phyloP scores from a whole-genome alignment of 805 yeast species.

The Komagataella kurtzmanii region DNA sequence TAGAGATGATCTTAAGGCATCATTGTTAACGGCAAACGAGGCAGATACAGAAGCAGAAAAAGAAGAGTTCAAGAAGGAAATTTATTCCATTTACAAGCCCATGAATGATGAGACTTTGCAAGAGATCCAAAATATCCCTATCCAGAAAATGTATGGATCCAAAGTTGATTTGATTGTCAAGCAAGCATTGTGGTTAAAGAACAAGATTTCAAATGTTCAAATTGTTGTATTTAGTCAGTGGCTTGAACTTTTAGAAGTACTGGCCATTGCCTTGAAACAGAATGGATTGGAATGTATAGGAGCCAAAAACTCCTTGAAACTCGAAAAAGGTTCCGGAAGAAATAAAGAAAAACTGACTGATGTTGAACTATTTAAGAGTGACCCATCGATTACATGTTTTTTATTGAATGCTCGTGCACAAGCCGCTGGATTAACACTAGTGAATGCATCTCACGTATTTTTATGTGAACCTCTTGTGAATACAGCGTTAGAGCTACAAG shows the following conservation, averaged over 20 bases:
- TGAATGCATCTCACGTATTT: conserved; percentile 87
- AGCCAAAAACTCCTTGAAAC: conserved; percentile 20
- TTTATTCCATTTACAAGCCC: conserved; percentile 31
- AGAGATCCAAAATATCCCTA: conserved; percentile 28
- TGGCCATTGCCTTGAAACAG: conserved; percentile 51
- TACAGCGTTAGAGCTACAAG: conserved; percentile 79
- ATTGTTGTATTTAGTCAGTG: conserved; percentile 86
- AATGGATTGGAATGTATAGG: conserved; percentile 48
- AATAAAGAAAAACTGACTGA: conserved; percentile 16
- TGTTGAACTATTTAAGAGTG: conserved; percentile 47
- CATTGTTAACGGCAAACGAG: conserved; percentile 14
- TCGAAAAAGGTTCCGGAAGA: conserved; percentile 19
- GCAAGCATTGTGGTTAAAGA: conserved; percentile 52
- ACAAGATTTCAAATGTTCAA: conserved; percentile 50
- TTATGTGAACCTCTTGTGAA: conserved; percentile 88
- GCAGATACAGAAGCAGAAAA: conserved; percentile 8
- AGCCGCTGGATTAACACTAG: conserved; percentile 81
- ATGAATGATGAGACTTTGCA: conserved; percentile 25
- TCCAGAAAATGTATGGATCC: conserved; percentile 56
- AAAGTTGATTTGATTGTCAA: conserved; percentile 76
- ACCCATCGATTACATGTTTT: conserved; percentile 64
- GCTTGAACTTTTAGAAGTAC: conserved; percentile 54
- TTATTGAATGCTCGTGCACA: conserved; percentile 75
- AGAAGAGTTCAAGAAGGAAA: conserved; percentile 17
- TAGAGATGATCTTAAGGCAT: conserved; percentile 35